A percentile compares a stretch with the other conserved stretches of the same genome.
Evolutionary conservation across 177 flowering plant genomes (phyloP).

Genomic region (Tripterygium wilfordii): DNA sequence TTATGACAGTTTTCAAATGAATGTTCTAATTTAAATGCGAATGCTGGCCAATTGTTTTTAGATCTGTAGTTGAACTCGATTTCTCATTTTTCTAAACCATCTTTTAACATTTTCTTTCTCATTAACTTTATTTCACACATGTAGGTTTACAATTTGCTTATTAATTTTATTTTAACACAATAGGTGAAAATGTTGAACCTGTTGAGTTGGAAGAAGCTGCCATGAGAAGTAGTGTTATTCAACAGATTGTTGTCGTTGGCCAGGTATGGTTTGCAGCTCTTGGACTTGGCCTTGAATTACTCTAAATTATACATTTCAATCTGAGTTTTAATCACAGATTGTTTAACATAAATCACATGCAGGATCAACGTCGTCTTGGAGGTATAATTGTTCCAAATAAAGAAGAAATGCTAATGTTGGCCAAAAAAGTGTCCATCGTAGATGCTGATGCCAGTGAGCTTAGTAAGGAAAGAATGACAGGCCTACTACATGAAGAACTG

Average conservation of each 20-base stretch:
- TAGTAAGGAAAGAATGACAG: constrained; percentile 38
- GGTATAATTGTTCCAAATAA: constrained; percentile 85
- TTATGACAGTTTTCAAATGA: too few relatives aligned
- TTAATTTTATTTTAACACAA: not conserved
- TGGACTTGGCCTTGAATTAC: too few relatives aligned
- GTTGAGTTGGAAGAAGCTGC: constrained; percentile 85
- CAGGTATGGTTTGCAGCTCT: constrained; percentile 42
- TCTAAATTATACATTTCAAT: too few relatives aligned
- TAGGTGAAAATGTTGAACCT: constrained; percentile 98
- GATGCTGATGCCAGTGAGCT: constrained; percentile 41
- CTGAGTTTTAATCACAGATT: too few relatives aligned
- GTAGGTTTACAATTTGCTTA: not conserved
- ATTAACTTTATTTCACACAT: not conserved
- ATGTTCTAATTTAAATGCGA: too few relatives aligned
- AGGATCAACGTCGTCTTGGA: constrained; percentile 97
- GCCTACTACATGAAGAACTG: constrained; percentile 50
- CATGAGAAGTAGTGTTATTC: constrained; percentile 67
- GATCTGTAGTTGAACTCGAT: not conserved
- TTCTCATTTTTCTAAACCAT: not conserved
- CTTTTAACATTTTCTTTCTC: constrained; percentile 41
- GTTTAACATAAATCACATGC: constrained; percentile 4
- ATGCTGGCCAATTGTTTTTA: too few relatives aligned
- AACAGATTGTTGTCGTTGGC: constrained; percentile 90
- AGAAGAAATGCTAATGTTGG: constrained; percentile 56
- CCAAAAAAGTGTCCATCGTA: constrained; percentile 34